phyloP scores from a whole-genome alignment of 1,139 yeast species.

The Suzukiozyma palmioleophila region DNA sequence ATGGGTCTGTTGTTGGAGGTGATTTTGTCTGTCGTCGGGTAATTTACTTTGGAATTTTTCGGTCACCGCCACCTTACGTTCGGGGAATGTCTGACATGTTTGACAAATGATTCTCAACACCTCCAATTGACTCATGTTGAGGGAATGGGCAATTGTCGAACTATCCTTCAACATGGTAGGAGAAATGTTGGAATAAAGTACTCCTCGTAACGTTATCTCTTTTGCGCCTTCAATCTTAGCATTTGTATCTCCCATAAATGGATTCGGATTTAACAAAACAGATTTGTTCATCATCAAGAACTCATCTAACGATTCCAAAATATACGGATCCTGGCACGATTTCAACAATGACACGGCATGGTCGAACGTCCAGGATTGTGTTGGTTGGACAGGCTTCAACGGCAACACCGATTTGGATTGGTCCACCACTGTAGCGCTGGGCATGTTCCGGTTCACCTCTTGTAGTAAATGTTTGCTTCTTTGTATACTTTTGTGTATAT shows the following conservation, averaged over 20 bases:
- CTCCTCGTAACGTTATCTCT: slow-evolving; percentile 37
- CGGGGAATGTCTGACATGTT: slow-evolving; percentile 34
- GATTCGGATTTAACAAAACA: slow-evolving; percentile 29
- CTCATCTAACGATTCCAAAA: slow-evolving; percentile 39
- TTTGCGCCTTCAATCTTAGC: slow-evolving; percentile 8
- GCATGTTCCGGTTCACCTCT: slow-evolving; percentile 2
- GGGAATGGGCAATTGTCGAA: slow-evolving; percentile 27
- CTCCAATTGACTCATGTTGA: slow-evolving; percentile 37
- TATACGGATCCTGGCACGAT: slow-evolving; percentile 28
- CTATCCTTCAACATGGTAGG: slow-evolving; percentile 34
- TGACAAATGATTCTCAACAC: slow-evolving; percentile 44
- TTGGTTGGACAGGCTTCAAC: slow-evolving; percentile 34
- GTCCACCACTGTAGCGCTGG: slow-evolving; percentile 6
- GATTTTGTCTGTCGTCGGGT: slow-evolving; percentile 32
- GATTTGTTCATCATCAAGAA: slow-evolving; percentile 36
- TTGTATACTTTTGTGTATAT: background rate
- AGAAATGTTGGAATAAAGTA: slow-evolving; percentile 33
- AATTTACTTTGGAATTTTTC: slow-evolving; percentile 29
- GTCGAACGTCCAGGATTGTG: slow-evolving; percentile 41
- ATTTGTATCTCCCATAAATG: slow-evolving; percentile 19
- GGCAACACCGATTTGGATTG: slow-evolving; percentile 13
- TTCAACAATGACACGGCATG: slow-evolving; percentile 34
- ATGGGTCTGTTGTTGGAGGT: slow-evolving; percentile 26
- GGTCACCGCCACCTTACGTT: slow-evolving; percentile 15
- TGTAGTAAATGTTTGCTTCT: background rate